Evolutionary conservation across 2,329 filamentous ascomycete genomes (phyloP), one percentile per base, ranked within the genome.

Genomic region (Colletotrichum zoysiae): DNA sequence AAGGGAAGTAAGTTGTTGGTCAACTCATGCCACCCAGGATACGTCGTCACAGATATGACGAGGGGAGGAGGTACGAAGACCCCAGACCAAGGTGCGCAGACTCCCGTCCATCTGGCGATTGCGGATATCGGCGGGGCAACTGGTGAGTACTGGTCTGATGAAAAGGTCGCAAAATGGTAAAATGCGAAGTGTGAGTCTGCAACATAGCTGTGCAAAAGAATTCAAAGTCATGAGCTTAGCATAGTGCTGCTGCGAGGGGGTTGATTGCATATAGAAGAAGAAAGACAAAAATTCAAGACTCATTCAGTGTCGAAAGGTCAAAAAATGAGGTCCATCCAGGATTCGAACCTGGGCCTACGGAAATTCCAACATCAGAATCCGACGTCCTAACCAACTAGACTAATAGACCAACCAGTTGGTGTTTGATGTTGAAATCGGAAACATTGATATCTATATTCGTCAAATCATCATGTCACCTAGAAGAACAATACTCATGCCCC

Each of bases 11-110:
- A 59, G 64, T 35, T 73, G 11, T 59, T 84, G 73, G 78, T 84
- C 30, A 84, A 84, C 70, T 75, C 76, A 8, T 83, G 82, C 61
- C 84, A 83, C 76, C 84, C 84, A 3, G 51, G 84, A 0, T 85
- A 80, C 74, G 83, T 85, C 2, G 79, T 80, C 38, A 85, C 84
- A n/a, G 84, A 85, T 61, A 85, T 85, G 84, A 84, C 81, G 0
- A 81, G 80, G 72, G 81, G 82, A 0, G 78, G 78, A 40, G 82
- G 81, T 0, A 76, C 73, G 4, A 83, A 81, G 77, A 83, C 80
- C 16, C 79, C 81, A 4, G 84, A 85, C 73, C 70, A 85, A 71
- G 84, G 84, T 14, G 83, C 84, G 12, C 77, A 80, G 75, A 85
- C 82, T 48, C 83, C 83, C 1, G 84, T 85, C 1, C 69, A 80